phyloP scores from a whole-genome alignment of 371 early-diverging fungal genomes.

The Apophysomyces elegans region DNA sequence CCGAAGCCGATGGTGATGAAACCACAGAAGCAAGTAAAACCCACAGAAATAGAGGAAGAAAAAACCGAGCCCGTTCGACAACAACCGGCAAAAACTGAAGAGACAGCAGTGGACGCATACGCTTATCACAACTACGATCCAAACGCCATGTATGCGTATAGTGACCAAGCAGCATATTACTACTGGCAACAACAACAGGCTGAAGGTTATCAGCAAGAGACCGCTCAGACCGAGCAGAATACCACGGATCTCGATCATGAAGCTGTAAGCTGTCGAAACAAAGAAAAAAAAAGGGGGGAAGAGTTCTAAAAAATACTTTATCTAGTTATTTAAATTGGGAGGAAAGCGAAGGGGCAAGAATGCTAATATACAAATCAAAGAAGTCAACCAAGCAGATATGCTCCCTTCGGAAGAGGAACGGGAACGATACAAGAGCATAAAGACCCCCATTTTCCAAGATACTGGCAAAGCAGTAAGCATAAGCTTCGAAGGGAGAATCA shows the following conservation, averaged over 20 bases:
- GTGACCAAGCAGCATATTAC: constrained; percentile 53
- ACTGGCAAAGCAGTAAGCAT: constrained; percentile 27
- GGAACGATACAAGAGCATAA: constrained; percentile 24
- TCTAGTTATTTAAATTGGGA: constrained; percentile 45
- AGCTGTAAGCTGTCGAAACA: constrained; percentile 38
- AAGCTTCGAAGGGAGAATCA: not conserved
- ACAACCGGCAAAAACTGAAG: constrained; percentile 15
- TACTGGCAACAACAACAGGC: constrained; percentile 40
- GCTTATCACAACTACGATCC: constrained; percentile 37
- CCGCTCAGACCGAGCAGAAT: constrained; percentile 35
- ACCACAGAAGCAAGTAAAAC: constrained; percentile 10
- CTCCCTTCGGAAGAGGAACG: constrained; percentile 52
- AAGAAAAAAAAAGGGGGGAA: not conserved
- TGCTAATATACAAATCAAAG: constrained; percentile 47
- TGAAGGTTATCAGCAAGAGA: constrained; percentile 31
- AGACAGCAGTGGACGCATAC: constrained; percentile 36
- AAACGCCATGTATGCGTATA: constrained; percentile 52
- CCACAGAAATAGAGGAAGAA: constrained; percentile 12
- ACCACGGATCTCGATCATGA: constrained; percentile 34
- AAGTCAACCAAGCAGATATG: constrained; percentile 57
- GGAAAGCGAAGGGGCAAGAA: constrained; percentile 52
- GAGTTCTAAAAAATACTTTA: not conserved
- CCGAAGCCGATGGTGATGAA: constrained; percentile 19
- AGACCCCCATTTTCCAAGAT: constrained; percentile 30
- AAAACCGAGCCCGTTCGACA: constrained; percentile 6